Percentiles rank a stretch among this genome's conserved stretches.
Evolutionary conservation across 2,329 filamentous ascomycete species (phyloP).

Genomic region (Fusarium duplospermum): DNA sequence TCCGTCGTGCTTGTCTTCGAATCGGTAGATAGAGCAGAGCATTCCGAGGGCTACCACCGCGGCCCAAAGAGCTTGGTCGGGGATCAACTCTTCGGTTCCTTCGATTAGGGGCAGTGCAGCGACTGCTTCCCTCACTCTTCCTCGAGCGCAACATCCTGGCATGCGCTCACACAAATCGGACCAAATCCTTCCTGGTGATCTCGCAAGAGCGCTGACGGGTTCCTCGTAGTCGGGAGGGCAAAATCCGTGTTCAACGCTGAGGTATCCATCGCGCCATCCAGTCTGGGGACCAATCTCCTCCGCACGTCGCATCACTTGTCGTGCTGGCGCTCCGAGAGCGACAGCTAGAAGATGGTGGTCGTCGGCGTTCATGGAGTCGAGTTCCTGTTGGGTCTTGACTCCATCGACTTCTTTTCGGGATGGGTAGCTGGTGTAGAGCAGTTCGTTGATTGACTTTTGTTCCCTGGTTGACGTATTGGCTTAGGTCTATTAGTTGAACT

Average conservation of each 20-base stretch:
- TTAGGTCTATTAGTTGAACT: background rate
- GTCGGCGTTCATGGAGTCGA: constrained; percentile 60
- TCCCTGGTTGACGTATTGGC: constrained; percentile 44
- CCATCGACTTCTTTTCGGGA: constrained; percentile 52
- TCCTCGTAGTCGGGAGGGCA: constrained; percentile 63
- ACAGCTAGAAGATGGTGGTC: constrained; percentile 63
- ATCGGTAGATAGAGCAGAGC: constrained; percentile 65
- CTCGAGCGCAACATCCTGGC: constrained; percentile 62
- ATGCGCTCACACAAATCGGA: constrained; percentile 65
- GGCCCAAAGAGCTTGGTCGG: constrained; percentile 64
- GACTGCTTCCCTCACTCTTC: constrained; percentile 62
- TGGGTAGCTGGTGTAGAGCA: constrained; percentile 59
- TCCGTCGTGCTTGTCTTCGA: constrained; percentile 64
- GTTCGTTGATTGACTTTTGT: constrained; percentile 59
- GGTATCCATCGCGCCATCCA: constrained; percentile 60
- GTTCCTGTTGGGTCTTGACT: constrained; percentile 52
- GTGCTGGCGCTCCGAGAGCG: constrained; percentile 64
- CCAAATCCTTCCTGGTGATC: constrained; percentile 66
- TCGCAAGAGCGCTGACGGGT: constrained; percentile 55
- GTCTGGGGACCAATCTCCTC: constrained; percentile 63
- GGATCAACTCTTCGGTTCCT: constrained; percentile 61
- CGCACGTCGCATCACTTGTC: constrained; percentile 64
- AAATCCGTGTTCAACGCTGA: constrained; percentile 60
- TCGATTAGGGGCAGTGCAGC: constrained; percentile 61
- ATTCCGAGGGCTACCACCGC: constrained; percentile 64